phyloP scores from a whole-genome alignment of 257 asterid species.

The Coffea eugenioides region DNA sequence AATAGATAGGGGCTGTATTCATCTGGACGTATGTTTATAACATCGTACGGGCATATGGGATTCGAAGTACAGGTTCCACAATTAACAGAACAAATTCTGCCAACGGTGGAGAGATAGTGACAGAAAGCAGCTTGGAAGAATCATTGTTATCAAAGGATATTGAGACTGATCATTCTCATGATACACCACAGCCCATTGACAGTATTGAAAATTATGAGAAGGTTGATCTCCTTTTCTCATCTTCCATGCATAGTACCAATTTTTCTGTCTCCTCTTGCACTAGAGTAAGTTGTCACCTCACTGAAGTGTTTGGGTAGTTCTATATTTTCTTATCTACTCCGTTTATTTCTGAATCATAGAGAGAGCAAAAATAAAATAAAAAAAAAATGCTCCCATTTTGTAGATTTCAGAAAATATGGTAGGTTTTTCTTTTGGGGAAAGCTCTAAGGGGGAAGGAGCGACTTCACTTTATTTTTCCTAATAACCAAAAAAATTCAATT shows the following conservation, averaged over 20 bases:
- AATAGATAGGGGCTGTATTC: constrained; percentile 32
- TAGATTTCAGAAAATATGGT: too few relatives aligned
- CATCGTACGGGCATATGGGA: constrained; percentile 23
- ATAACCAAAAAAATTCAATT: too few relatives aligned
- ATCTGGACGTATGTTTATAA: constrained; percentile 36
- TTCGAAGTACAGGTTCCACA: constrained; percentile 3
- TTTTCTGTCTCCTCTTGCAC: background rate
- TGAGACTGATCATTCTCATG: constrained; percentile 11
- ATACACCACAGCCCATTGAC: background rate
- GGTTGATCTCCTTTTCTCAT: background rate
- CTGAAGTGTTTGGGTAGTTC: too few relatives aligned
- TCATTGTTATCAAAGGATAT: constrained; percentile 13
- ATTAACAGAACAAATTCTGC: background rate
- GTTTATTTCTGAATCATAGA: too few relatives aligned
- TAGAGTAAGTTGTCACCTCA: too few relatives aligned
- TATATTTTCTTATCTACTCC: too few relatives aligned
- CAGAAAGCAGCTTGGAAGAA: constrained; percentile 13
- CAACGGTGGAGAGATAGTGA: constrained; percentile 4
- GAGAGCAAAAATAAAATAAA: too few relatives aligned
- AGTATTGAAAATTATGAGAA: constrained; percentile 5
- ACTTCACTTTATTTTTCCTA: too few relatives aligned
- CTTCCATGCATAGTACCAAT: background rate
- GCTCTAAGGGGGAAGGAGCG: too few relatives aligned
- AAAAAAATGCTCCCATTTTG: too few relatives aligned
- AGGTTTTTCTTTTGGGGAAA: too few relatives aligned